Base-by-base conservation (phyloP, 2,329 filamentous ascomycete genomes). In the Arthroderma uncinatum region DNA sequence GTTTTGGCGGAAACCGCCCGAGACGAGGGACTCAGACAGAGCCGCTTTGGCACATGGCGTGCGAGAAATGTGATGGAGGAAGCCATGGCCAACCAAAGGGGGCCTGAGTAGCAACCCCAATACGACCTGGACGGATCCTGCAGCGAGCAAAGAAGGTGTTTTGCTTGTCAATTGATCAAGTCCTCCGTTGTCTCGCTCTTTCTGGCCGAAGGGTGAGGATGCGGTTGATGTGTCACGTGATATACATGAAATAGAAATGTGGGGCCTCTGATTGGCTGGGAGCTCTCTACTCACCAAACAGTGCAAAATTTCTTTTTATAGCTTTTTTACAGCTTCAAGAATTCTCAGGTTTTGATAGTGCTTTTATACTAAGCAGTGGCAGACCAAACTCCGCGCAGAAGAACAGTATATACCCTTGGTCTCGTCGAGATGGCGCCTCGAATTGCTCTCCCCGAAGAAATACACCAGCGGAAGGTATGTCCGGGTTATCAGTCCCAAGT, bases 21-120 rank as follows among this genome's bases (percentile, higher is more conserved):
- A 68, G 75, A 77, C 69, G 78, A 76, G 70, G 77, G 74, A 30
- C 28, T 50, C 62, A 79, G 73, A 69, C 77, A 81, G 62, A 82
- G 73, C 68, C 79, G 78, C 74, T 81, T 82, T 66, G 80, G 76
- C 70, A 78, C 75, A 71, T 78, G 78, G 72, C 78, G 74, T 71
- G 79, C 79, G 64, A 83, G 73, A 68, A 82, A 81, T 68, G 79
- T 75, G 70, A 84, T 76, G 55, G 80, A 75, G 63, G 79, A 79
- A 72, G 82, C 78, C 82, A 85, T 85, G 61, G 58, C 63, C 58
- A 61, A 56, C 55, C 59, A 55, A 60, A 59, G 63, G 60, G 59
- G 58, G 56, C 58, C 53, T 56, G 58, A 55, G 62, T 39, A 37
- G 33, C 50, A 53, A 21, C 50, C 50, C 50, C 50, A 53, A 53